Evolutionary conservation across 805 yeast genomes (phyloP).

Genomic region (Wickerhamiella kurtzmanii): DNA sequence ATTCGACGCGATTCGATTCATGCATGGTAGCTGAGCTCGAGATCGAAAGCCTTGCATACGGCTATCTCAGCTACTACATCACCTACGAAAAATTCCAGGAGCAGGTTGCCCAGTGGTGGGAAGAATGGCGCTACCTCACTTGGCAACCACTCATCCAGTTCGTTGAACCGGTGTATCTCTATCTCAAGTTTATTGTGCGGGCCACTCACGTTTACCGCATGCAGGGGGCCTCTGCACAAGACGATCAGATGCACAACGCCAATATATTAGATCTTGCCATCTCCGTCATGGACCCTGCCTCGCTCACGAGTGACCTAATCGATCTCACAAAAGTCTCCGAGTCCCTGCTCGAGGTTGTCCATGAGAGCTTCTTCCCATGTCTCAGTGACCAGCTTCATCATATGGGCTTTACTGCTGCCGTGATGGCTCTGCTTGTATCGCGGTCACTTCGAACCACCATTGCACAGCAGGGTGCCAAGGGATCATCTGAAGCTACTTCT

Average conservation of each 20-base stretch:
- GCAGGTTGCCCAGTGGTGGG: conserved; percentile 48
- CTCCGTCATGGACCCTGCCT: conserved; percentile 6
- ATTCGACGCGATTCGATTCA: conserved; percentile 69
- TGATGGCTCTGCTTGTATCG: conserved; percentile 7
- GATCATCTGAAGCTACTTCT: neutral
- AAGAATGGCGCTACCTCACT: conserved; percentile 56
- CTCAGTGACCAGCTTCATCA: conserved; percentile 61
- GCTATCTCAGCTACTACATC: conserved; percentile 34
- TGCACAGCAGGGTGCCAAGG: neutral
- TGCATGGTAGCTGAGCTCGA: conserved; percentile 67
- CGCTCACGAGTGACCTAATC: conserved; percentile 28
- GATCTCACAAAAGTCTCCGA: conserved; percentile 34
- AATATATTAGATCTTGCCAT: conserved; percentile 1
- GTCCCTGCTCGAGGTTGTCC: conserved; percentile 30
- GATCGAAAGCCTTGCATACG: conserved; percentile 44
- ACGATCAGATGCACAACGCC: neutral
- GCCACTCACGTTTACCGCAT: neutral
- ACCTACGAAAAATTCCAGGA: conserved; percentile 30
- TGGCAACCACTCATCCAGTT: conserved; percentile 62
- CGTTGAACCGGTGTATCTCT: conserved; percentile 57
- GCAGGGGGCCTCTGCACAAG: conserved; percentile 11
- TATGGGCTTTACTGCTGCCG: conserved; percentile 17
- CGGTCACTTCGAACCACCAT: neutral
- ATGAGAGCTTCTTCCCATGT: conserved; percentile 49
- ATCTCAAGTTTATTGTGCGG: conserved; percentile 38